These are phyloP conservation scores for Thinopyrum elongatum DNA, from an alignment of 176 grass and related monocot species.

Conservation along the genomic window DNA sequence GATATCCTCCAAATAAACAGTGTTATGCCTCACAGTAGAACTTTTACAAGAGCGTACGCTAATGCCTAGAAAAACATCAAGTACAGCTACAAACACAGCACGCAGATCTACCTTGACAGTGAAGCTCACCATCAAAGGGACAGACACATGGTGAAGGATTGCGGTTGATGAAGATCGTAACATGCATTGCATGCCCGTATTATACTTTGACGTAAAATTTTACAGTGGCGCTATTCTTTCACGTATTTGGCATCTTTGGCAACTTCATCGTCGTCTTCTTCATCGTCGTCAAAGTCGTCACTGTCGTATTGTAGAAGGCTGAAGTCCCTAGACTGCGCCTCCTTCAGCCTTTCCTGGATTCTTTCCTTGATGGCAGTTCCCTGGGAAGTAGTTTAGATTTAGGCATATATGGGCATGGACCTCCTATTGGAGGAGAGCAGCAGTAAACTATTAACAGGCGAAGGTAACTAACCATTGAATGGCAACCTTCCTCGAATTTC, in stretches of 20 bases:
- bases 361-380: slow-evolving; percentile 86
- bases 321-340: slow-evolving; percentile 72
- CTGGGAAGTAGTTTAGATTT: slow-evolving; percentile 26
- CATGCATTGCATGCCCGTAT: slow-evolving; percentile 6
- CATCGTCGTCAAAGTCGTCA: slow-evolving; percentile 32
- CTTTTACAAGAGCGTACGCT: slow-evolving; percentile 27
- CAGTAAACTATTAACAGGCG: not conserved
- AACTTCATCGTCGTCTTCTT: slow-evolving; percentile 10
- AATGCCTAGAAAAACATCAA: slow-evolving; percentile 16
- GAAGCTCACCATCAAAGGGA: slow-evolving; percentile 21
- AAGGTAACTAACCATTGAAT: slow-evolving; percentile 69
- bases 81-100: slow-evolving; percentile 17
- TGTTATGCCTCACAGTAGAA: not conserved
- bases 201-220: slow-evolving; percentile 4
- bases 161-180: not conserved
- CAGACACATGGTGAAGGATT: not conserved
- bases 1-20: slow-evolving; percentile 4
- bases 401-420: slow-evolving; percentile 11
- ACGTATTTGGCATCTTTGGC: slow-evolving; percentile 15
- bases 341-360: slow-evolving; percentile 76
- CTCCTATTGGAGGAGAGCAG: not conserved
- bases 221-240: slow-evolving; percentile 24
- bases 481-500: slow-evolving; percentile 96
- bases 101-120: slow-evolving; percentile 12
- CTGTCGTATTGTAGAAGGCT: slow-evolving; percentile 71